phyloP scores from a whole-genome alignment of 768 basidiomycete genomes.

The Tylopilus felleus region DNA sequence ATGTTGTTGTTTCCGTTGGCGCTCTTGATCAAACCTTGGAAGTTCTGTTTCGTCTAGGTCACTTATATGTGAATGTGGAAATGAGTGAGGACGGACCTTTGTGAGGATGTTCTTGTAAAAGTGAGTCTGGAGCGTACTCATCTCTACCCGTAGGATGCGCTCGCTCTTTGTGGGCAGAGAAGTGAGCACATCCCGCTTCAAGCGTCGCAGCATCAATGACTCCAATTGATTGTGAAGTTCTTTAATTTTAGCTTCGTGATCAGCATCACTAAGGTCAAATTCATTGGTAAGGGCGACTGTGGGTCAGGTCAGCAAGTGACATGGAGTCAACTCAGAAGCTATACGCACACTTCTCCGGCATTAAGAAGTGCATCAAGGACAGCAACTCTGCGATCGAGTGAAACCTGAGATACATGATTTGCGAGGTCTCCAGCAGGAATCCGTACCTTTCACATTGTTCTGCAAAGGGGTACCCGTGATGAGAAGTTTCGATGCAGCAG shows the following conservation, averaged over 20 bases:
- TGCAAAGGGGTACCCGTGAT: slow-evolving; percentile 98
- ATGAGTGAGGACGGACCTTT: slow-evolving; percentile 48
- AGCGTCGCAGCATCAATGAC: slow-evolving; percentile 87
- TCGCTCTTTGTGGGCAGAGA: slow-evolving; percentile 97
- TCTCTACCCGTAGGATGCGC: slow-evolving; percentile 94
- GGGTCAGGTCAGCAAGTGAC: slow-evolving; percentile 9
- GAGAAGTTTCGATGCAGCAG: slow-evolving; percentile 86
- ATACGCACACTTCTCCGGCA: slow-evolving; percentile 91
- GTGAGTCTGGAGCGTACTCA: slow-evolving; percentile 93
- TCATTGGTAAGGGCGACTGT: slow-evolving; percentile 90
- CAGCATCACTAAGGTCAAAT: slow-evolving; percentile 89
- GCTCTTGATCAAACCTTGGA: slow-evolving; percentile 86
- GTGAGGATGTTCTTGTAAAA: slow-evolving; percentile 99
- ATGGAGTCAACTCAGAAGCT: neutral
- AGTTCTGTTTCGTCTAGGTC: slow-evolving; percentile 58
- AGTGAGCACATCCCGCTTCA: slow-evolving; percentile 96
- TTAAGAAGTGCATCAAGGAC: slow-evolving; percentile 98
- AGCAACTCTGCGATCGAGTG: slow-evolving; percentile 63
- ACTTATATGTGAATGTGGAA: neutral
- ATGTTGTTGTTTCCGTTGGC: slow-evolving; percentile 87
- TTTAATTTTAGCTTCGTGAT: slow-evolving; percentile 94
- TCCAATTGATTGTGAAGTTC: slow-evolving; percentile 92
- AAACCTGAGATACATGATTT: slow-evolving; percentile 6
- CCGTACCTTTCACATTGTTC: slow-evolving; percentile 95
- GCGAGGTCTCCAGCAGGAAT: neutral